Conservation (phyloP, 148 eudicot species). For the Limonium bicolor region DNA sequence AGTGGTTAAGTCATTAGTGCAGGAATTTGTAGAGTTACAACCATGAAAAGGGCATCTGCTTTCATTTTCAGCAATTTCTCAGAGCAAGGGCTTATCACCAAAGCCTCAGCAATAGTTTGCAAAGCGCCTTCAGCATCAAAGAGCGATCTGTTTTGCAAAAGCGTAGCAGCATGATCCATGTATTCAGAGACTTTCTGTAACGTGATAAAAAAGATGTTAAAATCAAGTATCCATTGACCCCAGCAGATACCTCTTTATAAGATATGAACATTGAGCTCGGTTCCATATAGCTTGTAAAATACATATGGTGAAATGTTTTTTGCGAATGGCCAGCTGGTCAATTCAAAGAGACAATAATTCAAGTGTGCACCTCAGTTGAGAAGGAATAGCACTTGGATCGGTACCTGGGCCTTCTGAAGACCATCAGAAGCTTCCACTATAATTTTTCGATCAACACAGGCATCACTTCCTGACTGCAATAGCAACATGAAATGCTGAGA, state of each 20-base stretch:
- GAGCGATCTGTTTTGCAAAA: slow-evolving; percentile 29
- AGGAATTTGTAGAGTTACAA: slow-evolving; percentile 18
- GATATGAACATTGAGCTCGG: too few relatives aligned
- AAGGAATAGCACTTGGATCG: too few relatives aligned
- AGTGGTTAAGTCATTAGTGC: not conserved
- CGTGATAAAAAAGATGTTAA: too few relatives aligned
- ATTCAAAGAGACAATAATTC: too few relatives aligned
- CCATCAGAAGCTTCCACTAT: slow-evolving; percentile 87
- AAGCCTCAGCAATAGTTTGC: slow-evolving; percentile 50
- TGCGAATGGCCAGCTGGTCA: too few relatives aligned
- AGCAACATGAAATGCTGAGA: slow-evolving; percentile 44
- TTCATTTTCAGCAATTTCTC: slow-evolving; percentile 70
- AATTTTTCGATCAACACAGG: slow-evolving; percentile 52
- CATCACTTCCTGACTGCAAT: slow-evolving; percentile 51
- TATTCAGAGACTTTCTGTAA: slow-evolving; percentile 66
- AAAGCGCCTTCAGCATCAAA: slow-evolving; percentile 41
- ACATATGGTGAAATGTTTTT: too few relatives aligned
- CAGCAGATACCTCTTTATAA: too few relatives aligned
- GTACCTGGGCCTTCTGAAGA: slow-evolving; percentile 72
- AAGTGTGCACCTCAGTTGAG: too few relatives aligned
- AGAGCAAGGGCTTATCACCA: slow-evolving; percentile 52
- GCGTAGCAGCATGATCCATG: slow-evolving; percentile 46
- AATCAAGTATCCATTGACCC: too few relatives aligned
- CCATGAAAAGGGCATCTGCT: slow-evolving; percentile 85
- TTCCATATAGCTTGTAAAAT: too few relatives aligned